Evolutionary conservation across 148 eudicot species (phyloP).

Genomic region (Rhododendron griersonianum): DNA sequence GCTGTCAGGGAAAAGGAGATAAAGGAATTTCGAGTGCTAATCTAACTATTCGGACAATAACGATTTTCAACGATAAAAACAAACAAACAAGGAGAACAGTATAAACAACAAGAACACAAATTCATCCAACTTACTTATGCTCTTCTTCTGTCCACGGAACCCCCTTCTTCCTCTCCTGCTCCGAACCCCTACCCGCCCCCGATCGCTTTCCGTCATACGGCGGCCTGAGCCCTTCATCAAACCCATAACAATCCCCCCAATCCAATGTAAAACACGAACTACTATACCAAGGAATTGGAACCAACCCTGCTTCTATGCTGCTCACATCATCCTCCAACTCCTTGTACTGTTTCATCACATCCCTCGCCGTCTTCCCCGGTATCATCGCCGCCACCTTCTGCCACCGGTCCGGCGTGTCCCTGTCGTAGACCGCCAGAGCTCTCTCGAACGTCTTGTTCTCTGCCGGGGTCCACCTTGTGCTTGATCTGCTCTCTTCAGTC

Average conservation of each 20-base stretch:
- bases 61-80: not conserved
- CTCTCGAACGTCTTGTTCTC: slow-evolving; percentile 93
- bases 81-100: not conserved
- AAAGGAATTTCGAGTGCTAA: too few species aligned
- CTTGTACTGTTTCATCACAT: slow-evolving; percentile 77
- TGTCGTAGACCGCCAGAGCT: slow-evolving; percentile 71
- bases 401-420: slow-evolving; percentile 89
- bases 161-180: slow-evolving; percentile 97
- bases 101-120: not conserved
- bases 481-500: slow-evolving; percentile 45
- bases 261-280: slow-evolving; percentile 62
- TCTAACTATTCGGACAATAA: not conserved
- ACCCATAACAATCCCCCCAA: slow-evolving; percentile 58
- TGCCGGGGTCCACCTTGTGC: slow-evolving; percentile 65
- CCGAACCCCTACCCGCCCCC: slow-evolving; percentile 38
- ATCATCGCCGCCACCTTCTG: slow-evolving; percentile 75
- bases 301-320: slow-evolving; percentile 78
- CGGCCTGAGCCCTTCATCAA: slow-evolving; percentile 55
- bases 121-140: slow-evolving; percentile 61
- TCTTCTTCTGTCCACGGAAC: slow-evolving; percentile 99
- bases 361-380: slow-evolving; percentile 79
- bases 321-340: slow-evolving; percentile 81
- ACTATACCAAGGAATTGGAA: slow-evolving; percentile 62
- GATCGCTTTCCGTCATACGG: slow-evolving; percentile 50
- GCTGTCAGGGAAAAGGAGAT: too few species aligned